Base-by-base conservation (phyloP, 2,329 filamentous ascomycete species). In the Fusarium sp. region DNA sequence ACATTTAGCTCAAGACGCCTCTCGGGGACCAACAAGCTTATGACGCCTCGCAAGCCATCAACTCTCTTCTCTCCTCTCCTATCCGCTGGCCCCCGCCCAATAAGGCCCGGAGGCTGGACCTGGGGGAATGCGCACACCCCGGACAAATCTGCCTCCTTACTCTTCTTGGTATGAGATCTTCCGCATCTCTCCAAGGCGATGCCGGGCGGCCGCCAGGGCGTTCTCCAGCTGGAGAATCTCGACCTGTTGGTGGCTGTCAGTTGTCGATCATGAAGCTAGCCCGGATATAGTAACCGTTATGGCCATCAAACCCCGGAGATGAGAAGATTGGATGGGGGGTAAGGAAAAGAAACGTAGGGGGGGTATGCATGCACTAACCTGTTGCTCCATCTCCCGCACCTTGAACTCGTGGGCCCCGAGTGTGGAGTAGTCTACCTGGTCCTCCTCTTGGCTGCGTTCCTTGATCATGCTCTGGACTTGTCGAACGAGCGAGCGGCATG, bases 371-470 rank as follows among this genome's bases (percentile, higher is more conserved):
- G 44, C 49, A 79, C 83, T 80, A 88, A 98, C 95, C 93, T 99
- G 96, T 81, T 99, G 96, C 86, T 99, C 96, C 96, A 99, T 99
- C 86, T 99, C 95, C 78, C 93, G 90, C 60, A 98, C 95, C 89
- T 99, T 99, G 88, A 99, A 98, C 85, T 99, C 96, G 83, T 98
- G 96, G 35, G 93, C 91, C 71, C 94, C 95, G 55, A 99, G 86
- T 85, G 95, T 94, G 49, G 89, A 87, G 83, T 98, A 99, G 82
- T 99, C 96, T 24, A 97, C 91, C 59, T 89, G 87, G 63, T 98
- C 95, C 38, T 96, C 94, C 71, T 94, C 94, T 75, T 90, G 88
- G 81, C 94, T 92, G 79, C 94, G 92, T 83, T 97, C 93, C 81
- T 93, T 92, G 83, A 99, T 98, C 85, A 99, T 96, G 77, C 88